Evolutionary conservation across 805 yeast genomes (phyloP).

Genomic region (Wickerhamomyces alni): DNA sequence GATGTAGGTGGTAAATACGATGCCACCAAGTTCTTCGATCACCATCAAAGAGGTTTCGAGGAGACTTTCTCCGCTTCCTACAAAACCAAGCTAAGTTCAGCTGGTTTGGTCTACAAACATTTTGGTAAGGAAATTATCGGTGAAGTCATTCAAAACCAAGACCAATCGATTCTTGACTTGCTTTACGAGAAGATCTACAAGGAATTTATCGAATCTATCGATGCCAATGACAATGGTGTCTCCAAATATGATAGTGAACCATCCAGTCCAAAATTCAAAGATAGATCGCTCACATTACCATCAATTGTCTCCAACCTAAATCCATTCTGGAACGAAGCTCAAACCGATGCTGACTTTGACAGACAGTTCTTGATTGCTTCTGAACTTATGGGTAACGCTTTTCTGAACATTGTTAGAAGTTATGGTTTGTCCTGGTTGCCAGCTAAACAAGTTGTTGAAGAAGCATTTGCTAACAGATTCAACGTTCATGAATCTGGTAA

Average conservation of each 20-base stretch:
- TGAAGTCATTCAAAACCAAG: conserved; percentile 38
- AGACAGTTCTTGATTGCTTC: conserved; percentile 64
- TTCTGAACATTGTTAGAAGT: conserved; percentile 56
- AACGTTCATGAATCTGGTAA: conserved; percentile 64
- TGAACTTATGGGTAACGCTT: conserved; percentile 76
- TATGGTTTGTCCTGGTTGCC: conserved; percentile 89
- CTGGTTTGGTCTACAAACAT: conserved; percentile 89
- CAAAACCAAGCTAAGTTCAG: conserved; percentile 82
- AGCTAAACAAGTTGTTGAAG: conserved; percentile 69
- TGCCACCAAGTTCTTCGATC: conserved; percentile 82
- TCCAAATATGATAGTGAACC: conserved; percentile 54
- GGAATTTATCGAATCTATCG: conserved; percentile 85
- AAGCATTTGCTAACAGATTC: conserved; percentile 57
- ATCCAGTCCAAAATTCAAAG: conserved; percentile 56
- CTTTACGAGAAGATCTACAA: conserved; percentile 75
- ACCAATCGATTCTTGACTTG: conserved; percentile 44
- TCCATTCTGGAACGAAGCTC: conserved; percentile 77
- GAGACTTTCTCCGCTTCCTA: conserved; percentile 62
- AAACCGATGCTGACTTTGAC: conserved; percentile 62
- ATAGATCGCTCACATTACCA: conserved; percentile 70
- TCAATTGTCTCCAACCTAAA: conserved; percentile 72
- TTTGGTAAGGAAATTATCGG: conserved; percentile 66
- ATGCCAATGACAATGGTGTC: conserved; percentile 95
- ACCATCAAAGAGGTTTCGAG: conserved; percentile 88
- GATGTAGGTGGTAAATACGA: conserved; percentile 94